These are phyloP conservation scores for Marchantia polymorpha DNA, from an alignment of 225 moss, liverwort and hornwort genomes.

Conservation along the genomic window DNA sequence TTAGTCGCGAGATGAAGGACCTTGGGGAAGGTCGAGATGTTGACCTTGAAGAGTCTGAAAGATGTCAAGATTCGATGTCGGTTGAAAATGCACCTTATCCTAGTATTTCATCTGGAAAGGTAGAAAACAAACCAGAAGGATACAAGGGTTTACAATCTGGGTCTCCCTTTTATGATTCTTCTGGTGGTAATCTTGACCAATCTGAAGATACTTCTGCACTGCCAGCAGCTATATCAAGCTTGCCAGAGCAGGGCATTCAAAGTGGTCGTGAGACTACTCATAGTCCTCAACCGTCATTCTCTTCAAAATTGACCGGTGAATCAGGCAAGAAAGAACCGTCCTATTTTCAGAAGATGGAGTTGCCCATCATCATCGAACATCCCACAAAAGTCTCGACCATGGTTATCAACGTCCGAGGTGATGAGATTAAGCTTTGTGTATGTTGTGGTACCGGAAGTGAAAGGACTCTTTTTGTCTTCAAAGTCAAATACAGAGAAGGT, in stretches of 20 bases:
- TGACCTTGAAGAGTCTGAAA: background rate
- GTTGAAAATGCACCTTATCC: background rate
- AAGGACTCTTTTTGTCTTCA: slow-evolving; percentile 24
- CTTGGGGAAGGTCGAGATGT: background rate
- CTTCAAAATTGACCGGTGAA: slow-evolving; percentile 13
- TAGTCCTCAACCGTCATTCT: background rate
- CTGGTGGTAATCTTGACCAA: background rate
- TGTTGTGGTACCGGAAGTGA: slow-evolving; percentile 22
- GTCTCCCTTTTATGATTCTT: background rate
- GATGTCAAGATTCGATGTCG: background rate
- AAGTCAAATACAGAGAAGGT: background rate
- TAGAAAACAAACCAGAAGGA: background rate
- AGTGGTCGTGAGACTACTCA: background rate
- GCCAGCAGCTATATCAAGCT: background rate
- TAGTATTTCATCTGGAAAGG: background rate
- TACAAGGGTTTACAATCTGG: background rate
- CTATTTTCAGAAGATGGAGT: slow-evolving; percentile 19
- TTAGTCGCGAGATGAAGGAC: background rate
- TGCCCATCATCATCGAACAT: slow-evolving; percentile 27
- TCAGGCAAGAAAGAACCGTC: background rate
- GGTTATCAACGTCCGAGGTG: slow-evolving; percentile 27
- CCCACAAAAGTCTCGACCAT: slow-evolving; percentile 15
- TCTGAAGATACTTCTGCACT: background rate
- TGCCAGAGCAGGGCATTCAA: background rate
- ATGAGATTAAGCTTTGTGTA: slow-evolving; percentile 29